phyloP scores from a whole-genome alignment of 2,329 filamentous ascomycete species.

The Cladosporium phlei region DNA sequence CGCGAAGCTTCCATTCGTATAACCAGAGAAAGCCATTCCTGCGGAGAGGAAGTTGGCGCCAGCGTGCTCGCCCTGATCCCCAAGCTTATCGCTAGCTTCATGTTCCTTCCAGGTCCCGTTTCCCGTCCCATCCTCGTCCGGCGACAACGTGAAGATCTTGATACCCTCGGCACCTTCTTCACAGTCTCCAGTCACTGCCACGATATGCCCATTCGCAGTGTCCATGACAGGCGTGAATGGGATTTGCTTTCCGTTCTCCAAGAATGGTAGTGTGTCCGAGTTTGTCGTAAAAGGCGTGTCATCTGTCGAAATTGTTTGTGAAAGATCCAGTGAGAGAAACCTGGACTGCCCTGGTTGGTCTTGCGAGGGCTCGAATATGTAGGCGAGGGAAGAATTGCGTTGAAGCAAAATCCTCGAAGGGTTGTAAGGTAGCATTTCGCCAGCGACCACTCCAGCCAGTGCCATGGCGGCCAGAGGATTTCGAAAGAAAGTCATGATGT shows the following conservation, averaged over 20 bases:
- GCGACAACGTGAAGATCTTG: slow-evolving; percentile 64
- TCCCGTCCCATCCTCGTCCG: slow-evolving; percentile 40
- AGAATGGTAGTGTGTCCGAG: slow-evolving; percentile 59
- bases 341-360: slow-evolving; percentile 44
- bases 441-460: slow-evolving; percentile 9
- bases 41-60: slow-evolving; percentile 55
- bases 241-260: slow-evolving; percentile 45
- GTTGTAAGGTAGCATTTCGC: slow-evolving; percentile 61
- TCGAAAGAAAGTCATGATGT: slow-evolving; percentile 3
- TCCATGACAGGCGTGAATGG: slow-evolving; percentile 67
- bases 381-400: slow-evolving; percentile 53
- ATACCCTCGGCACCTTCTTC: slow-evolving; percentile 46
- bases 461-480: slow-evolving; percentile 5
- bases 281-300: slow-evolving; percentile 44
- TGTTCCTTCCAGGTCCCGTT: slow-evolving; percentile 52
- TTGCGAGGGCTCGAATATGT: slow-evolving; percentile 61
- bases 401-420: slow-evolving; percentile 67
- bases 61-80: slow-evolving; percentile 32
- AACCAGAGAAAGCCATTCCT: slow-evolving; percentile 64
- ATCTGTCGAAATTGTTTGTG: slow-evolving; percentile 50
- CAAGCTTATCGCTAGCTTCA: slow-evolving; percentile 25
- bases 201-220: slow-evolving; percentile 59
- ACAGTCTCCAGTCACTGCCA: slow-evolving; percentile 72
- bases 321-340: slow-evolving; percentile 64
- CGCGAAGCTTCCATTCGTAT: slow-evolving; percentile 48